Base-by-base conservation (phyloP, 208 protist genomes). In the Leptomonas pyrrhocoris region DNA sequence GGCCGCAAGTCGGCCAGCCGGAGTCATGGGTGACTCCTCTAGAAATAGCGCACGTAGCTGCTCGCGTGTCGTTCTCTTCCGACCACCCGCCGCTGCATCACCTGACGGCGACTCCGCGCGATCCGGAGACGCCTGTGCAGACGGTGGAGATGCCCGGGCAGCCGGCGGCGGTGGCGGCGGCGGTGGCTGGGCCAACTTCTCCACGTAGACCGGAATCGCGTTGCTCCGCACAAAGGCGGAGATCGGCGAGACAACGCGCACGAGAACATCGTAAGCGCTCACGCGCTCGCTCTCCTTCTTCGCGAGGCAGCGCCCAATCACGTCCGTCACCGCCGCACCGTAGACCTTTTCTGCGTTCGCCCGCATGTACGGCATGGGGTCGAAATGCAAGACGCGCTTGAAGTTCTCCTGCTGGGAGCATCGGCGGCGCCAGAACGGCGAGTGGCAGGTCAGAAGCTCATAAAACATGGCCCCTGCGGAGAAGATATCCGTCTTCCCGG, bases 401-500 rank as follows among this genome's bases (percentile, higher is more conserved):
- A 89, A 92, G 58, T 76, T 73, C 30, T 90, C 73, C 6, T 72
- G 34, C 21, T 95, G 83, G 11, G 67, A 90, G 75, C 79, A 79
- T 40, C 53, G 34, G 31, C 74, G 73, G 42, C 50, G 46, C 84
- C 83, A 92, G 67, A 98, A 98, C 8, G 94, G 79, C 6, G 78
- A 62, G 58, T 89, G 58, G 49, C 80, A 74, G 25, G 83, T 81
- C 67, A 91, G 76, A 36, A 98, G 73, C 65, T 98, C 94, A 67
- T 92, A 98, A 50, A 97, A 89, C 68, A 95, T 86, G 13, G 77
- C 83, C 3, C 94, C 94, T 0, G 97, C 81, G 13, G 93, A 92
- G 79, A 97, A 98, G 19, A 98, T 89, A 79, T 98, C 97, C 9
- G 85, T 93, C 69, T 97, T 98, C 34, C 83, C 76, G 59, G 83